Conservation (phyloP, 1,284 basidiomycete species). For the Puccinia triticina region DNA sequence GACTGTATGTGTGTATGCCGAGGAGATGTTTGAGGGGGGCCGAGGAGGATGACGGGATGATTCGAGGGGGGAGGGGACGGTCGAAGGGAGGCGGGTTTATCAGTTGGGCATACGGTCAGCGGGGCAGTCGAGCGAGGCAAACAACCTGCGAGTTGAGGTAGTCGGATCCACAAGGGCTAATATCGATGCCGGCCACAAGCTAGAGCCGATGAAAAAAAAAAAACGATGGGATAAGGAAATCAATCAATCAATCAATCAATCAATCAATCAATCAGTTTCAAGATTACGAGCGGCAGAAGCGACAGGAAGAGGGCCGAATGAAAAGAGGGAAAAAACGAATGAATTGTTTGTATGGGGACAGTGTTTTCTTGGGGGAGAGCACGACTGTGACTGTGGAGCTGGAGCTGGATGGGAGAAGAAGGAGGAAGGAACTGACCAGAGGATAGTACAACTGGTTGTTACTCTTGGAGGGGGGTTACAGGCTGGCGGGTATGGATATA, state of each 20-base stretch:
- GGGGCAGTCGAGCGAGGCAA: not conserved
- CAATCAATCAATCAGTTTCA: conserved; percentile 13
- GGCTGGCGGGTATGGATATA: conserved; percentile 4
- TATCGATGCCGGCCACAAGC: not conserved
- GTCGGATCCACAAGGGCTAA: conserved; percentile 5
- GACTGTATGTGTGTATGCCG: not conserved
- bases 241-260: not conserved
- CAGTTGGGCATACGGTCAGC: not conserved
- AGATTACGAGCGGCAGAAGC: not conserved
- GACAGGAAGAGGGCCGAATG: not conserved
- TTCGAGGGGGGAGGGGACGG: not conserved
- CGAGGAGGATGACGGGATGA: not conserved
- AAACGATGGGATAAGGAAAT: not conserved
- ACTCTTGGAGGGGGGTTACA: not conserved
- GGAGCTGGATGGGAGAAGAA: not conserved
- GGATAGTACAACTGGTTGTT: no score
- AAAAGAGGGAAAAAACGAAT: conserved; percentile 8
- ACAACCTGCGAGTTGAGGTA: not conserved
- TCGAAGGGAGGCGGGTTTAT: not conserved
- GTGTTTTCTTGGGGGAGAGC: not conserved
- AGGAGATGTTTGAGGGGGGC: not conserved
- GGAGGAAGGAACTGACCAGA: not conserved
- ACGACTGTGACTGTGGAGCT: not conserved
- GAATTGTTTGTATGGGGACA: not conserved
- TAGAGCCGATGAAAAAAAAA: not conserved